These are phyloP conservation scores for Pythium aphanidermatum DNA, from an alignment of 352 stramenopile species.

Conservation along the genomic window DNA sequence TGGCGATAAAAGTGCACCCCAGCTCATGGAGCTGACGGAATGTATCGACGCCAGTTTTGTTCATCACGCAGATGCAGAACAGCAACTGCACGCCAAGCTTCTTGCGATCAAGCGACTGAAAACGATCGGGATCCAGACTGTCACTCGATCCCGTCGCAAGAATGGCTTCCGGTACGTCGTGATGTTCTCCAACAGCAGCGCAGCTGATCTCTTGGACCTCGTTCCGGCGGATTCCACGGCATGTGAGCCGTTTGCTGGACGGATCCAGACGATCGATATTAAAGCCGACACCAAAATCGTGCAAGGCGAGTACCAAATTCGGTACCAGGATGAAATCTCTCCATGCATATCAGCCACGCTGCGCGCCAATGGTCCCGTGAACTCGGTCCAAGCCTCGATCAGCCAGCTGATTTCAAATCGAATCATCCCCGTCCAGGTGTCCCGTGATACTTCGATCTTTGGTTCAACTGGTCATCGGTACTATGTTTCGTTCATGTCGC, in stretches of 20 bases:
- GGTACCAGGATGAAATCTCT: slow-evolving; percentile 28
- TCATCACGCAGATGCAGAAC: slow-evolving; percentile 32
- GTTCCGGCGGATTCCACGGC: slow-evolving; percentile 26
- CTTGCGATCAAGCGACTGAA: slow-evolving; percentile 31
- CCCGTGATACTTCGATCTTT: slow-evolving; percentile 36
- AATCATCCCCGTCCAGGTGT: slow-evolving; percentile 33
- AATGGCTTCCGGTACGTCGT: slow-evolving; percentile 57
- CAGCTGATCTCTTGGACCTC: slow-evolving; percentile 43
- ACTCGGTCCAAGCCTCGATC: slow-evolving; percentile 34
- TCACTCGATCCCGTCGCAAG: slow-evolving; percentile 14
- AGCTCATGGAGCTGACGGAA: slow-evolving; percentile 29
- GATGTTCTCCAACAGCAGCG: slow-evolving; percentile 35
- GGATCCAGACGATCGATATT: slow-evolving; percentile 65
- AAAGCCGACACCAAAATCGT: slow-evolving; percentile 32
- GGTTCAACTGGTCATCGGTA: slow-evolving; percentile 29
- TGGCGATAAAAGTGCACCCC: slow-evolving; percentile 33
- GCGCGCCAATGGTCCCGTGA: slow-evolving; percentile 22
- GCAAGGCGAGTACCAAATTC: slow-evolving; percentile 34
- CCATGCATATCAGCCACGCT: slow-evolving; percentile 43
- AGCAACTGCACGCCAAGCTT: slow-evolving; percentile 39
- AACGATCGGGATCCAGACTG: slow-evolving; percentile 44
- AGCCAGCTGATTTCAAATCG: slow-evolving; percentile 30
- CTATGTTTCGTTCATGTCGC: slow-evolving; percentile 38
- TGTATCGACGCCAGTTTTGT: slow-evolving; percentile 43
- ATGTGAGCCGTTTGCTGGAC: slow-evolving; percentile 31